A percentile compares a stretch with the other conserved stretches of the same genome.
Conservation (phyloP, 176 grass and related monocot genomes). For the Eremochloa ophiuroides region DNA sequence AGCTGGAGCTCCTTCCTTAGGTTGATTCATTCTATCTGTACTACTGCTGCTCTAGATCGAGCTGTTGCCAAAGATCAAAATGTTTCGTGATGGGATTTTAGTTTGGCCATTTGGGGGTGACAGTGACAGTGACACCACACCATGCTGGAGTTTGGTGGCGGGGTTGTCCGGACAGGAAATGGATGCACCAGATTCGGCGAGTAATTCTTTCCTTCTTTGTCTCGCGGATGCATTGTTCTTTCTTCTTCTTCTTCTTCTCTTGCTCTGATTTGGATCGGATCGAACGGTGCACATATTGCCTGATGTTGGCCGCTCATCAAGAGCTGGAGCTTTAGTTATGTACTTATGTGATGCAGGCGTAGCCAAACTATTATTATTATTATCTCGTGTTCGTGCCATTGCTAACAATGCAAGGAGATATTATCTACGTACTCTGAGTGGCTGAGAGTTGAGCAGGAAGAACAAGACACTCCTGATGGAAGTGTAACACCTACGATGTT, state of each 20-base stretch:
- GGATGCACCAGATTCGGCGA: background rate
- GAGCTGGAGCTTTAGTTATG: background rate
- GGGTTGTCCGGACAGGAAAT: background rate
- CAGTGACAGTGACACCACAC: no score
- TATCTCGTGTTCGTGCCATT: background rate
- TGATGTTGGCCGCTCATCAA: background rate
- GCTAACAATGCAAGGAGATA: background rate
- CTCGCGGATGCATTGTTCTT: background rate
- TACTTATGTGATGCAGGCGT: background rate
- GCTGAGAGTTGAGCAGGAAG: background rate
- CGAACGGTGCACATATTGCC: background rate
- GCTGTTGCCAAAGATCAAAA: background rate
- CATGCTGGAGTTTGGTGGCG: background rate
- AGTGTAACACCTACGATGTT: background rate
- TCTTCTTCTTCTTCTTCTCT: background rate
- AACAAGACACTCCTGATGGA: background rate
- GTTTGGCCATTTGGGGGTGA: no score
- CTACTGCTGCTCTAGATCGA: background rate
- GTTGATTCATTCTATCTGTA: background rate
- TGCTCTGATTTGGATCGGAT: background rate
- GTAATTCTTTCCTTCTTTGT: background rate
- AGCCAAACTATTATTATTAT: background rate
- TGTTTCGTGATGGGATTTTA: background rate
- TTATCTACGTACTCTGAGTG: no score
- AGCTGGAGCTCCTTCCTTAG: background rate